Percentiles rank a stretch among this genome's conserved stretches.
Evolutionary conservation across 2,329 filamentous ascomycete genomes (phyloP).

Genomic region (Cladosporium sp.): DNA sequence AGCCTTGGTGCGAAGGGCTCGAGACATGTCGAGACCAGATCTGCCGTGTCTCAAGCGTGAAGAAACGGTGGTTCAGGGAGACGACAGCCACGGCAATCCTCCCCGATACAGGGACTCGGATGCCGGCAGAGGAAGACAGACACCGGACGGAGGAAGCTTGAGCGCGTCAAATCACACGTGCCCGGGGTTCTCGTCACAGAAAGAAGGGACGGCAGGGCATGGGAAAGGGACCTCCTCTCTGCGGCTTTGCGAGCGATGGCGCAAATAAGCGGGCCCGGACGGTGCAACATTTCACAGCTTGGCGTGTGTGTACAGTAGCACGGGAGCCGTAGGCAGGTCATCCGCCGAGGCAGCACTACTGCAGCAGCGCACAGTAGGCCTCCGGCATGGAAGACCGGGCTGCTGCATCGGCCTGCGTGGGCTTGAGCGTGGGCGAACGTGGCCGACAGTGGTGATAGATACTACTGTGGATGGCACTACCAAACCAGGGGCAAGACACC

Average conservation of each 20-base stretch:
- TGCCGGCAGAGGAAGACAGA: conserved; percentile 4
- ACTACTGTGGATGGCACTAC: too few species aligned
- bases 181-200: conserved; percentile 5
- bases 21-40: background rate
- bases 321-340: background rate
- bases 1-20: background rate
- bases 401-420: background rate
- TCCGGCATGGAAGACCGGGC: background rate
- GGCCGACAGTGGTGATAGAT: too few species aligned
- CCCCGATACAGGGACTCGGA: conserved; percentile 2
- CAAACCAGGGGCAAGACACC: too few species aligned
- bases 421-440: too few species aligned
- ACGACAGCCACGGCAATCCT: background rate
- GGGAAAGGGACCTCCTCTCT: background rate
- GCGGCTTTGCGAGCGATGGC: conserved; percentile 7
- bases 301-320: conserved; percentile 11
- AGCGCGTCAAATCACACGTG: conserved; percentile 3
- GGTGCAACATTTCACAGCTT: conserved; percentile 2
- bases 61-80: conserved; percentile 8
- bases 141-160: background rate
- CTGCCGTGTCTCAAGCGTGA: conserved; percentile 2
- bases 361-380: background rate
- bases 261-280: conserved; percentile 5
- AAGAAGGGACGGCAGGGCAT: background rate
- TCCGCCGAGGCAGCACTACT: background rate